Conservation (phyloP, 2,329 filamentous ascomycete species). For the Pseudogymnoascus sp. region DNA sequence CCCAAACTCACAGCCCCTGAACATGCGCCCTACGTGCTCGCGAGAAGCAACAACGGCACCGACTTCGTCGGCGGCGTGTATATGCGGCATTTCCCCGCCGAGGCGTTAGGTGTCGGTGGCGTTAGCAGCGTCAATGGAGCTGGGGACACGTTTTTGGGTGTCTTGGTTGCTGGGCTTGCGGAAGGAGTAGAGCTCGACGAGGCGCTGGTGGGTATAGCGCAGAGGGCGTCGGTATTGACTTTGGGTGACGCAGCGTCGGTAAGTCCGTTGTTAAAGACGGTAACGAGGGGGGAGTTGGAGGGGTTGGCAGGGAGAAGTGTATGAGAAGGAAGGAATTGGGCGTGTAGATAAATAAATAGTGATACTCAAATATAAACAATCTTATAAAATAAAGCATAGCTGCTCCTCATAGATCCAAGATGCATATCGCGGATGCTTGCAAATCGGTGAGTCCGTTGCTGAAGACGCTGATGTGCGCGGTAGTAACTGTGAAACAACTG, state of each 20-base stretch:
- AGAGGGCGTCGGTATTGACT: conserved; percentile 73
- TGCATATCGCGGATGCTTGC: too few species aligned
- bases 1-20: conserved; percentile 56
- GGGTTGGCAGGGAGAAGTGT: conserved; percentile 10
- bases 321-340: neutral
- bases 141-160: conserved; percentile 87
- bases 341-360: neutral
- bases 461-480: too few species aligned
- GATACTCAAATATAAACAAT: neutral
- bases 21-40: conserved; percentile 64
- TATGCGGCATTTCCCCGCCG: conserved; percentile 61
- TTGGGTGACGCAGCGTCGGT: conserved; percentile 72
- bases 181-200: conserved; percentile 40
- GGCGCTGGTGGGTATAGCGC: conserved; percentile 70
- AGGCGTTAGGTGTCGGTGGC: conserved; percentile 53
- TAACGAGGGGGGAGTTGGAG: conserved; percentile 17
- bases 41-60: conserved; percentile 50
- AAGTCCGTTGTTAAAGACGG: conserved; percentile 42
- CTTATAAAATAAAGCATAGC: too few species aligned
- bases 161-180: conserved; percentile 72
- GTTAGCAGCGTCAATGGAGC: conserved; percentile 89
- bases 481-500: too few species aligned
- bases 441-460: too few species aligned
- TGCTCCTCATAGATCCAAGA: too few species aligned
- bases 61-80: conserved; percentile 68